Evolutionary conservation across 2,329 filamentous ascomycete species (phyloP), one percentile per base, ranked within the genome.

Genomic region (Xenosphaeropsis pyriputrescens): DNA sequence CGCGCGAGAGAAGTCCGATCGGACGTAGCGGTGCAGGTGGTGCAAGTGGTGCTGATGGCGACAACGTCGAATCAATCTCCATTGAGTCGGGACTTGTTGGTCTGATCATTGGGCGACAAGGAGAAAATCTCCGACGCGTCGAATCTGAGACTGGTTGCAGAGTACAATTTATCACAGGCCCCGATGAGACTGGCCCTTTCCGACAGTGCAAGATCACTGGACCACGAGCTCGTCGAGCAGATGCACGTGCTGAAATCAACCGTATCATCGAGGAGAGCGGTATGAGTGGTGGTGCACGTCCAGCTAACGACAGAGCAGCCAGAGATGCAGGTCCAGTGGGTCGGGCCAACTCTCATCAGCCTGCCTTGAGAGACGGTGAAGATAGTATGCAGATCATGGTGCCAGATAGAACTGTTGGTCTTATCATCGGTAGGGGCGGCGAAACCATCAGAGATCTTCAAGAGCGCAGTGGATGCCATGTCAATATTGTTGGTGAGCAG

Each of bases 361-460:
- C 68, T 37, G 67, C 71, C 32, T 64, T 83, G 41, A 75, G 79
- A 43, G 83, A 89, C 42, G 83, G 80, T 42, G 86, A 93, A 57
- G 82, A 89, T 49, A 84, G 78, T 53, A 77, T 86, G 54, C 85
- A 93, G 59, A 93, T 94, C 51, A 91, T 93, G 83, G 86, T 94
- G 14, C 86, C 86, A 34, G 86, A 94, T 60, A 79, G 85, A 51
- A 94, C 86, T 7, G 86, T 94, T 42, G 86, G 86, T 37, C 67
- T 94, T 34, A 94, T 94, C 49, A 94, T 94, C 53, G 86, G 86
- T n/a, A 81, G 86, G 47, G 85, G 85, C 31, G 86, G 86, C 41
- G 86, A 94, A 61, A 94, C 86, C 1, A 94, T 94, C 51, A 79
- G 85, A 52, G 86, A 94, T 55, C 67, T 94, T 17, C 88, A 94